Evolutionary conservation across 345 rosid genomes (phyloP), one percentile per base, ranked within the genome.

Genomic region (Populus nigra): DNA sequence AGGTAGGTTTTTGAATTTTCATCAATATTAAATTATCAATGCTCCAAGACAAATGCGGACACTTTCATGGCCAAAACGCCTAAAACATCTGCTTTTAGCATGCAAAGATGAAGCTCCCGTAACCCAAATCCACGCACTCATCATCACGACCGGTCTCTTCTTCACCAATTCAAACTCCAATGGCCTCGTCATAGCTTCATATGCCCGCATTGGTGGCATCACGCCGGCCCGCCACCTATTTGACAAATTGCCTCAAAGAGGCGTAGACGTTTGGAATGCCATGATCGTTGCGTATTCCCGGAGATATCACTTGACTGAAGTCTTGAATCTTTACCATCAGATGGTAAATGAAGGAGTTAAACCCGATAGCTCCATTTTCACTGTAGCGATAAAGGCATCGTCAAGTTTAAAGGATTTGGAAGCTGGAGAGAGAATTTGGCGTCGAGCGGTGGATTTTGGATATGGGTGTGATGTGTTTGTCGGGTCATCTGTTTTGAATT

Each of bases 331-430:
- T 43, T 90, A 88, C 79, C 81, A 77, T 71, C 79, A 80, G 80
- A 93, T 93, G 93, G 62, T 87, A 31, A 0, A 41, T 41, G 93
- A 88, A 77, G 84, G 85, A 55, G 74, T 80, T 61, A 85, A 65
- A 76, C 93, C 97, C 23, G 94, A 91, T 80, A 93, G 94, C 89
- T 88, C 97, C 3, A 91, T 86, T 45, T 90, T 90, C 71, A 90
- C 98, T 5, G 61, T 91, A 17, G 84, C 90, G 3, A 79, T 93
- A 62, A 91, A 92, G 82, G 98, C 95, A 0, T 92, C 97, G 65
- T 83, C 88, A 25, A 86, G 73, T 68, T 79, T 84, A 80, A 76
- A 74, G 88, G 88, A 80, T 59, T 53, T 79, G 76, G 77, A 84
- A 78, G 73, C 35, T 71, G 97, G 94, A 39, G 87, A 89, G 61